Evolutionary conservation across 768 basidiomycete species (phyloP).

Genomic region (Lactarius tabidus): DNA sequence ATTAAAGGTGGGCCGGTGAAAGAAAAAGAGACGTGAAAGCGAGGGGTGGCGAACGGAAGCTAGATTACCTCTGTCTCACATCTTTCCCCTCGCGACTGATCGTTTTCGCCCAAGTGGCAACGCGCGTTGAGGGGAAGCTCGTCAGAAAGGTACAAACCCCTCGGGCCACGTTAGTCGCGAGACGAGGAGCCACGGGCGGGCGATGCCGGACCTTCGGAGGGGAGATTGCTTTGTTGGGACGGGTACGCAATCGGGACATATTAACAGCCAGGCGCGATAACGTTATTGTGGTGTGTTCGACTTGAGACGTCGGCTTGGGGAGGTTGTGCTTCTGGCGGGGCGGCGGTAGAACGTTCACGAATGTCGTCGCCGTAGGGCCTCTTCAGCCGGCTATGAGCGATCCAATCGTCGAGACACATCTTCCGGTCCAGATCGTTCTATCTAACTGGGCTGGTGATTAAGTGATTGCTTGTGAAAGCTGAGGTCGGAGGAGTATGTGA

Average conservation of each 20-base stretch:
- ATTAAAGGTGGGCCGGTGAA: background rate
- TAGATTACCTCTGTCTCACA: background rate
- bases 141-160: background rate
- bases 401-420: background rate
- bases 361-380: background rate
- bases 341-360: constrained; percentile 24
- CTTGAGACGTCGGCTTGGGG: constrained; percentile 18
- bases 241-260: constrained; percentile 24
- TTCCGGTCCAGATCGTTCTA: constrained; percentile 4
- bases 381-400: constrained; percentile 3
- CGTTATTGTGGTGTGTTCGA: constrained; percentile 19
- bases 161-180: constrained; percentile 2
- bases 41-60: background rate
- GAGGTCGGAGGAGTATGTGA: background rate
- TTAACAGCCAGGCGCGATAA: constrained; percentile 22
- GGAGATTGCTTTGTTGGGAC: constrained; percentile 5
- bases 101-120: background rate
- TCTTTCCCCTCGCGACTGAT: background rate
- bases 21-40: background rate
- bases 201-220: constrained; percentile 19
- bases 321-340: constrained; percentile 22
- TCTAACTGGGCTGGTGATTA: background rate
- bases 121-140: background rate
- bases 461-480: constrained; percentile 2
- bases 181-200: constrained; percentile 13